Evolutionary conservation across 208 protist species (phyloP).

Genomic region (Acanthamoeba rhysodes): DNA sequence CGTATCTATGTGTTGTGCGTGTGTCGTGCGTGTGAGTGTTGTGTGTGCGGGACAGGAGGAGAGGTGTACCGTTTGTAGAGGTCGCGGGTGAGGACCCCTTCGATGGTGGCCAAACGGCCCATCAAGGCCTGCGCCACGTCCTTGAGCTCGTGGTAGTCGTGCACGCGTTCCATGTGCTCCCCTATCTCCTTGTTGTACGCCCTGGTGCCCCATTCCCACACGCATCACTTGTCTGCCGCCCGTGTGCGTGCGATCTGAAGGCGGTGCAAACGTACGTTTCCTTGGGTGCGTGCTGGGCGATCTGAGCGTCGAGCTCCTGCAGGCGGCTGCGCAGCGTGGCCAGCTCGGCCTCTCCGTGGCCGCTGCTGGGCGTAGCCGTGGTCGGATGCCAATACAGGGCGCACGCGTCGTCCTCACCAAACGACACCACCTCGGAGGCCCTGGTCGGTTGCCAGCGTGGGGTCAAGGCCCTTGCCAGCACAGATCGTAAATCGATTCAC

Average conservation of each 20-base stretch:
- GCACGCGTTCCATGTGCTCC: conserved; percentile 19
- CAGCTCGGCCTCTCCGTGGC: background rate
- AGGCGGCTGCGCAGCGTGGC: background rate
- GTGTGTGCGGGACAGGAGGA: background rate
- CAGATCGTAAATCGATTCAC: background rate
- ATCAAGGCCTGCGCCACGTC: conserved; percentile 60
- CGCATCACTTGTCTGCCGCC: too few relatives aligned
- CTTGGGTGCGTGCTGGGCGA: background rate
- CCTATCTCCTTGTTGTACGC: background rate
- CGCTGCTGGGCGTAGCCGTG: background rate
- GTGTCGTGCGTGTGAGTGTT: background rate
- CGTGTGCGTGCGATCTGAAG: too few relatives aligned
- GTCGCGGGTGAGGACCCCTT: conserved; percentile 46
- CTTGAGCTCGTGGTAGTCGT: conserved; percentile 71
- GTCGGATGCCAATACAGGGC: background rate
- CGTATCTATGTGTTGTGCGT: background rate
- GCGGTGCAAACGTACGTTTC: background rate
- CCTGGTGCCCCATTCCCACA: background rate
- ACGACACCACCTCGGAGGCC: too few relatives aligned
- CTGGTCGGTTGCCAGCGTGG: too few relatives aligned
- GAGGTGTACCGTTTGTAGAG: conserved; percentile 38
- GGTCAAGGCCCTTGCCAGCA: background rate
- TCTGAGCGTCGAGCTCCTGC: conserved; percentile 27
- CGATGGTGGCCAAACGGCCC: conserved; percentile 55
- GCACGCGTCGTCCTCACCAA: too few relatives aligned